Base-by-base conservation (phyloP, 2,329 filamentous ascomycete species). In the Volutella citrinella region DNA sequence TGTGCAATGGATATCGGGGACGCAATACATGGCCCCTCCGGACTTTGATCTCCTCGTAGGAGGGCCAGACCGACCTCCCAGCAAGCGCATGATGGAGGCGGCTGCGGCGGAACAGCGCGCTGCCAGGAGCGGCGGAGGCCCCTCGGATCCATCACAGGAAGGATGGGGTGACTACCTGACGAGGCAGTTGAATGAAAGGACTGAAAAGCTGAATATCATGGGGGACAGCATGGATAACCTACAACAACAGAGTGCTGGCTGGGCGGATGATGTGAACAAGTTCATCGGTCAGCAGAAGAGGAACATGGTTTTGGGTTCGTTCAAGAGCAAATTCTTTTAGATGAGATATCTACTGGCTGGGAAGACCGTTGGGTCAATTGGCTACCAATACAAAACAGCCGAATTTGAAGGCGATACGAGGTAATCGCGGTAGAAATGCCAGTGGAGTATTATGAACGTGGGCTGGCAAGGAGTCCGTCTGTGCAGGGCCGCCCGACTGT, bases 1-100 rank as follows among this genome's bases (percentile, higher is more conserved):
- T 52, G 64, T 98, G 22, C 89, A 97, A 63, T 98, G 93, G 93
- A 88, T 98, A 32, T 85, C 89, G 1, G 93, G 93, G 5, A 97
- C 91, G 2, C 91, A 96, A 61, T 85, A 94, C 51, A 76, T 98
- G 27, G 88, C 87, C 3, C 84, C 87, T 1, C 73, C 82, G 3
- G 93, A 98, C 52, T 80, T 98, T 54, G 93, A 97, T 54, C 65
- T 95, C 3, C 69, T 98, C 3, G 93, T 98, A 40, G 88, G 91
- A 31, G 91, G 91, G 0, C 82, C 89, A 3, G 84, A 93, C 53
- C 78, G 93, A 4, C 93, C 91, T 4, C 83, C 88, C 2, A 93
- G 86, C 40, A 94, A 94, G 63, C 80, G 85, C 21, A 94, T 94
- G 86, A 60, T 93, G 29, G 84, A 82, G 3, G 89, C 93, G 30